Percentiles rank a stretch among this genome's conserved stretches.
These are phyloP conservation scores for Trifolium pratense DNA, from an alignment of 306 rosid species.

Conservation along the genomic window DNA sequence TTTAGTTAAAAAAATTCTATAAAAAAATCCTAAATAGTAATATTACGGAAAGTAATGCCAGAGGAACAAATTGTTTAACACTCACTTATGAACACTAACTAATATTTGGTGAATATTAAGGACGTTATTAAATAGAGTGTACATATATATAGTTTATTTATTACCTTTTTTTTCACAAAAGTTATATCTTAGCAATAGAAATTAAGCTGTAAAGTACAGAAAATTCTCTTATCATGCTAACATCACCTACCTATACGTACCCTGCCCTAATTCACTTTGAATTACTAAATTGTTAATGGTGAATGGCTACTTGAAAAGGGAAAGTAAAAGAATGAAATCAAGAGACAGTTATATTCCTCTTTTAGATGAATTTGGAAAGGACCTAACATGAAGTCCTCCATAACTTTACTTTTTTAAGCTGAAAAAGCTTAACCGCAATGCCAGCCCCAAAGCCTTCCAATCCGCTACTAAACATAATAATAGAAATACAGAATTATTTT, in stretches of 20 bases:
- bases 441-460: conserved; percentile 25
- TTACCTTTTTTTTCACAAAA: not conserved
- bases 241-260: not conserved
- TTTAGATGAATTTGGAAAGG: conserved; percentile 28
- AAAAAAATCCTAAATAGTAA: not conserved
- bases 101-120: not conserved
- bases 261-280: conserved; percentile 13
- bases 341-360: conserved; percentile 29
- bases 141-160: not conserved
- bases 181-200: not conserved
- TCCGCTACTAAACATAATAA: not conserved
- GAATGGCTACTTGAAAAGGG: conserved; percentile 23
- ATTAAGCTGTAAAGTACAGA: not conserved
- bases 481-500: not conserved
- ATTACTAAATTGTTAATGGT: conserved; percentile 22
- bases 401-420: conserved; percentile 27
- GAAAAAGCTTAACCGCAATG: conserved; percentile 16
- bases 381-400: conserved; percentile 36
- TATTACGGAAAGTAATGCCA: not conserved
- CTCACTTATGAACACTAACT: not conserved
- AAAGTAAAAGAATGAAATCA: conserved; percentile 39
- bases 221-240: not conserved
- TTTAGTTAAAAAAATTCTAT: no score
- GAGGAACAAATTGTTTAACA: no score
- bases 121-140: not conserved